Evolutionary conservation across 495 filamentous ascomycete species (phyloP).

Genomic region (Penicillium crystallinum): DNA sequence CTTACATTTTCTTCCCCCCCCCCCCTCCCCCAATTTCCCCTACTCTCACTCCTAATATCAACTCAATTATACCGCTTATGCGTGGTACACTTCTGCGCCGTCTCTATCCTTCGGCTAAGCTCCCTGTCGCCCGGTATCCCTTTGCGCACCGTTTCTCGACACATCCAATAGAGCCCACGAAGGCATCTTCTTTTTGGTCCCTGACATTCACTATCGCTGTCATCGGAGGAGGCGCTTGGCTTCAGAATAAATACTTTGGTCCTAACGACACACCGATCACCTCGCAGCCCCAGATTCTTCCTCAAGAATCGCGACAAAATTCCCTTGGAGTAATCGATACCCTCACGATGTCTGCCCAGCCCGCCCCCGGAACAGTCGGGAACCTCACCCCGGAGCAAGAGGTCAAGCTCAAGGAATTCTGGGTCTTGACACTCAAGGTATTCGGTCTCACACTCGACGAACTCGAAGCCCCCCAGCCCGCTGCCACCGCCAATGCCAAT

Average conservation of each 20-base stretch:
- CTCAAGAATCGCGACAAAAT: conserved; percentile 15
- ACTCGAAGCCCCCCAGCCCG: conserved; percentile 20
- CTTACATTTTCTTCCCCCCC: conserved; percentile 3
- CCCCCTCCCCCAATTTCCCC: conserved; percentile 5
- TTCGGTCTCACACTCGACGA: conserved; percentile 58
- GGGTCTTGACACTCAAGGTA: conserved; percentile 70
- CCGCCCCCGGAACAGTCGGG: conserved; percentile 71
- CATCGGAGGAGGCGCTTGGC: conserved; percentile 33
- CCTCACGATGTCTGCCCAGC: conserved; percentile 37
- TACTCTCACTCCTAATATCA: not conserved
- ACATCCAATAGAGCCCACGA: conserved; percentile 26
- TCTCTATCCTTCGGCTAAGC: conserved; percentile 32
- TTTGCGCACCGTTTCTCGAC: conserved; percentile 28
- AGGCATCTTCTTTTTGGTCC: conserved; percentile 38
- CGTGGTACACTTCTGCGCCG: conserved; percentile 28
- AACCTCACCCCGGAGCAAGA: conserved; percentile 87
- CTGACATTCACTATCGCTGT: conserved; percentile 32
- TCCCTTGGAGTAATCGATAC: conserved; percentile 41
- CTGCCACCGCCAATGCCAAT: conserved; percentile 11
- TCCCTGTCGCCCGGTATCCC: conserved; percentile 16
- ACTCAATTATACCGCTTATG: conserved; percentile 31
- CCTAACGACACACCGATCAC: conserved; percentile 6
- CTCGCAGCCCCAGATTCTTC: conserved; percentile 2
- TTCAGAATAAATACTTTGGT: conserved; percentile 30
- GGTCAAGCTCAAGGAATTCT: conserved; percentile 81